Evolutionary conservation across 345 rosid species (phyloP).

Genomic region (rapeseed (Brassica napus)): DNA sequence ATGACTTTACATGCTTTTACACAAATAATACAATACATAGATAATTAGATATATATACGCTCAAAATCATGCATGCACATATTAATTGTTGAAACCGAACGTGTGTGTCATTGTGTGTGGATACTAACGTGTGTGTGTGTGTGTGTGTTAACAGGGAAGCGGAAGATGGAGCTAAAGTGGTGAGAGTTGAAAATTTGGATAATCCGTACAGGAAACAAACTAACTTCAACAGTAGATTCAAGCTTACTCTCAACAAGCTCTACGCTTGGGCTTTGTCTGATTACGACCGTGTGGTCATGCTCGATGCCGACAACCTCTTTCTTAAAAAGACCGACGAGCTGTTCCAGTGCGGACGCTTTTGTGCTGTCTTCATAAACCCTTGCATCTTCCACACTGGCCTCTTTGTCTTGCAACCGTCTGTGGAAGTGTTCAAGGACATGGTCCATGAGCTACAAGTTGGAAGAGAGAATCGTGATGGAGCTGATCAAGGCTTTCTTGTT

Average conservation of each 20-base stretch:
- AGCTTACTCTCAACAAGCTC: slow-evolving; percentile 85
- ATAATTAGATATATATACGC: neutral
- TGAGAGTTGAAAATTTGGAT: slow-evolving; percentile 81
- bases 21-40: neutral
- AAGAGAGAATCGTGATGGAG: slow-evolving; percentile 80
- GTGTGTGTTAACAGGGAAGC: slow-evolving; percentile 51
- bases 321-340: slow-evolving; percentile 82
- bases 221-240: slow-evolving; percentile 73
- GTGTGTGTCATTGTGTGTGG: neutral
- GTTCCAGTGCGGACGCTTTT: slow-evolving; percentile 93
- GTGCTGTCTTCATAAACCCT: slow-evolving; percentile 96
- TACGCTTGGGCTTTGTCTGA: slow-evolving; percentile 89
- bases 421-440: slow-evolving; percentile 76
- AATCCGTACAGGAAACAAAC: slow-evolving; percentile 74
- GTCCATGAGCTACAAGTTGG: slow-evolving; percentile 66
- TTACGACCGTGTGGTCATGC: slow-evolving; percentile 92
- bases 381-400: slow-evolving; percentile 99
- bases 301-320: slow-evolving; percentile 89
- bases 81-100: slow-evolving; percentile 19
- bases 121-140: neutral
- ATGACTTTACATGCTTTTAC: neutral
- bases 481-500: slow-evolving; percentile 91
- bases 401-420: slow-evolving; percentile 85
- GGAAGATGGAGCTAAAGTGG: slow-evolving; percentile 92
- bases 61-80: neutral